Conservation (phyloP, 306 rosid species). For the Luffa aegyptiaca region DNA sequence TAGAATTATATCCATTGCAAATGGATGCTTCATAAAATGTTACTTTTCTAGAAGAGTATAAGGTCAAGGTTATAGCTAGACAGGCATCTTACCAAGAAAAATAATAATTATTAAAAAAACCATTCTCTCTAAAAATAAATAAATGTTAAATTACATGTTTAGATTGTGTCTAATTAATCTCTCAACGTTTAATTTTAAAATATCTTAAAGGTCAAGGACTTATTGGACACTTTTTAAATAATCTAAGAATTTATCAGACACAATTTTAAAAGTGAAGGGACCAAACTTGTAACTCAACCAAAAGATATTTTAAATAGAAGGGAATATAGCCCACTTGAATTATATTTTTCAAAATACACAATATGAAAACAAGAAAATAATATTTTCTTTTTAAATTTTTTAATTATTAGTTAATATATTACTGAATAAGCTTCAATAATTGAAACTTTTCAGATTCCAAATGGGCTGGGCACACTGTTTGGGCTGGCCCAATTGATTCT, state of each 20-base stretch:
- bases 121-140: not conserved
- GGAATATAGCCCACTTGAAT: not conserved
- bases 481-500: slow-evolving; percentile 54
- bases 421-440: not conserved
- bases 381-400: too few species aligned
- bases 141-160: not conserved
- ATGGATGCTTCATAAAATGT: not conserved
- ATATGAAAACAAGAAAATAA: not conserved
- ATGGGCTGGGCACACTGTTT: slow-evolving; percentile 57
- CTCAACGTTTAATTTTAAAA: too few species aligned
- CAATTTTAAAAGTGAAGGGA: too few species aligned
- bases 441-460: slow-evolving; percentile 56
- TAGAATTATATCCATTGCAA: not conserved
- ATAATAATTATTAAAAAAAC: not conserved
- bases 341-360: not conserved
- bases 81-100: not conserved
- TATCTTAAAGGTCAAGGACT: too few species aligned
- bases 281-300: too few species aligned
- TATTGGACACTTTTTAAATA: too few species aligned
- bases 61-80: not conserved
- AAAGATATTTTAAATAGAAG: not conserved
- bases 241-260: too few species aligned
- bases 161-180: not conserved
- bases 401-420: not conserved
- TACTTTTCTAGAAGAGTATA: not conserved